phyloP scores from a whole-genome alignment of 176 grass and related monocot genomes.

The Bromus sterilis region DNA sequence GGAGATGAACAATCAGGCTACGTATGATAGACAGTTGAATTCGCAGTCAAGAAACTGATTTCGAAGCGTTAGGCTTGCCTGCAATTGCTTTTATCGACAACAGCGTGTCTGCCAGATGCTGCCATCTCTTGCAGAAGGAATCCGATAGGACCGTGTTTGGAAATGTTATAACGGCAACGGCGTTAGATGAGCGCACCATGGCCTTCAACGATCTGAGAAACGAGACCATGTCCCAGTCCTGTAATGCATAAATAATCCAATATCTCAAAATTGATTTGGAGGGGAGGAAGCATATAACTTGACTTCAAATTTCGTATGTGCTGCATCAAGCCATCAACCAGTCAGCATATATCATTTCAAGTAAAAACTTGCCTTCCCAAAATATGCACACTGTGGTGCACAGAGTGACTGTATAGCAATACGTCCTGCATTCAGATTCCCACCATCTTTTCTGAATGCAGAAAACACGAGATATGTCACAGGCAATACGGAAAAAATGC shows the following conservation, averaged over 20 bases:
- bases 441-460: constrained; percentile 57
- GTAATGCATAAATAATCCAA: neutral
- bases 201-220: constrained; percentile 79
- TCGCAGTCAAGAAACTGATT: neutral
- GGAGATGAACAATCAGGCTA: neutral
- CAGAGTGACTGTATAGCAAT: constrained; percentile 90
- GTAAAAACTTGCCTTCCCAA: constrained; percentile 52
- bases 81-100: constrained; percentile 82
- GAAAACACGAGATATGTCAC: constrained; percentile 5
- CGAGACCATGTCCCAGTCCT: constrained; percentile 91
- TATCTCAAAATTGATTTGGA: neutral
- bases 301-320: neutral
- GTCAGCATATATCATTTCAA: neutral
- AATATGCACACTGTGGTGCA: constrained; percentile 82
- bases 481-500: neutral
- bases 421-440: constrained; percentile 43
- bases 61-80: constrained; percentile 26
- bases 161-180: constrained; percentile 76
- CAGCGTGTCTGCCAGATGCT: constrained; percentile 87
- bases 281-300: neutral
- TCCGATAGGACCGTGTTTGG: constrained; percentile 49
- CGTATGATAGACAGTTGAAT: neutral
- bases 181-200: constrained; percentile 55
- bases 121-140: constrained; percentile 87
- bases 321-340: neutral